A percentile compares a stretch with the other conserved stretches of the same genome.
These are phyloP conservation scores for Oryza officinalis DNA, from an alignment of 176 grass and related monocot species.

Conservation along the genomic window DNA sequence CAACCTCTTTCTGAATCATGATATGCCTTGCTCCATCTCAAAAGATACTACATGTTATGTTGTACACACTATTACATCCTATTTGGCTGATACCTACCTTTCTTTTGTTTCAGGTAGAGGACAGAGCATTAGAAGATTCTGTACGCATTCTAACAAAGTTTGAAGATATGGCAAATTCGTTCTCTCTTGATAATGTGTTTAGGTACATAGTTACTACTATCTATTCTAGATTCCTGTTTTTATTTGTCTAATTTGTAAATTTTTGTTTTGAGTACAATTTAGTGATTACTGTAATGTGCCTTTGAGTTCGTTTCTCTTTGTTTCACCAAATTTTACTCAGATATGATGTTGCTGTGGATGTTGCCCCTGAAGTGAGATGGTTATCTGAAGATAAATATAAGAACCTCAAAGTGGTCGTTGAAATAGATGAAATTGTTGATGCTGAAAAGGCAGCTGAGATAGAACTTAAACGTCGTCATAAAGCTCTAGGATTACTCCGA, in stretches of 20 bases:
- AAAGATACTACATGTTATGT: conserved; percentile 15
- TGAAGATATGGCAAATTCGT: conserved; percentile 68
- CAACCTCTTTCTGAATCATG: conserved; percentile 21
- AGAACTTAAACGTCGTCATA: conserved; percentile 77
- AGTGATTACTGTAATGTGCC: not conserved
- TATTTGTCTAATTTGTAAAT: not conserved
- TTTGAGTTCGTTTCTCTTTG: conserved; percentile 17
- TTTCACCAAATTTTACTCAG: conserved; percentile 44
- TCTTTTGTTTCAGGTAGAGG: conserved; percentile 63
- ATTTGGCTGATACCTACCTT: conserved; percentile 14
- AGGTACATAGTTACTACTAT: conserved; percentile 52
- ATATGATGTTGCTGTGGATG: conserved; percentile 84
- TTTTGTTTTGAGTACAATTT: not conserved
- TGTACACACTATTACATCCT: conserved; percentile 10
- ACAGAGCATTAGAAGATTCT: conserved; percentile 91
- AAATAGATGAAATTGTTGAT: conserved; percentile 82
- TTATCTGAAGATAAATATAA: conserved; percentile 85
- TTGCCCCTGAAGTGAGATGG: conserved; percentile 77
- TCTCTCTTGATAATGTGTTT: conserved; percentile 70
- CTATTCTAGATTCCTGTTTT: conserved; percentile 9
- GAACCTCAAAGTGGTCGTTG: conserved; percentile 87
- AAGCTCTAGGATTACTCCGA: conserved; percentile 72
- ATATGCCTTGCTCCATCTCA: not conserved
- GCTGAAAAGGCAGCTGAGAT: conserved; percentile 65
- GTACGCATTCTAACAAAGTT: conserved; percentile 77